phyloP scores from a whole-genome alignment of 106 monocot genomes.

The Apostasia shenzhenica region DNA sequence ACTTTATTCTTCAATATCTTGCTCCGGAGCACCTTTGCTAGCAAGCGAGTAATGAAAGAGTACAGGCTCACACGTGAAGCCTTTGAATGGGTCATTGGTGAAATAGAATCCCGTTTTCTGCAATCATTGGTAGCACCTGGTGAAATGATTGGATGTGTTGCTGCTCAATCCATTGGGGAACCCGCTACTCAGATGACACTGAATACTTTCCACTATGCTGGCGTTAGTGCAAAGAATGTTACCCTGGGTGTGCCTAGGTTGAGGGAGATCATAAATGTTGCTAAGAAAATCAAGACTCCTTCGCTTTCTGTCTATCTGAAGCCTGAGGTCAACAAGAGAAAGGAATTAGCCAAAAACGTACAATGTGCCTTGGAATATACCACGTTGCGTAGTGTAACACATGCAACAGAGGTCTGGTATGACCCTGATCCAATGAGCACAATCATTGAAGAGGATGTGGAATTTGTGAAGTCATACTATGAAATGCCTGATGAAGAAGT shows the following conservation, averaged over 20 bases:
- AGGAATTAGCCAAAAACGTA: constrained; percentile 90
- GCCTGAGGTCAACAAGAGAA: constrained; percentile 67
- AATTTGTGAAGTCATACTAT: constrained; percentile 95
- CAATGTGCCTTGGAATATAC: constrained; percentile 98
- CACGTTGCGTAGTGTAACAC: constrained; percentile 90
- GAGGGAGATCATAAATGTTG: constrained; percentile 97
- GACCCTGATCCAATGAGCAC: constrained; percentile 94
- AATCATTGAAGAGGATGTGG: constrained; percentile 95
- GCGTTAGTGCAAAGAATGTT: constrained; percentile 99
- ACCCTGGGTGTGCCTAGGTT: constrained; percentile 97
- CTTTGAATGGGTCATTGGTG: constrained; percentile 99
- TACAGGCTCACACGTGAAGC: constrained; percentile 96
- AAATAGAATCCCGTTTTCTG: constrained; percentile 93
- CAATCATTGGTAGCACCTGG: constrained; percentile 97
- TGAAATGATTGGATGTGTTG: constrained; percentile 99
- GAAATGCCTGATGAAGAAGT: constrained; percentile 99
- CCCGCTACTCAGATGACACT: constrained; percentile 99
- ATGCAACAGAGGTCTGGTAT: constrained; percentile 98
- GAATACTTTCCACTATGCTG: constrained; percentile 99
- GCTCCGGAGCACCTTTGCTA: constrained; percentile 95
- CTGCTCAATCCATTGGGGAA: constrained; percentile 99
- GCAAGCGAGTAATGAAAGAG: constrained; percentile 91
- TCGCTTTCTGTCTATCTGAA: constrained; percentile 95
- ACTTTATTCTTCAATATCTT: constrained; percentile 94
- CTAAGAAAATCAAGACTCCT: constrained; percentile 98